These are phyloP conservation scores for Athelia sp. DNA, from an alignment of 1,284 basidiomycete species.

Conservation along the genomic window DNA sequence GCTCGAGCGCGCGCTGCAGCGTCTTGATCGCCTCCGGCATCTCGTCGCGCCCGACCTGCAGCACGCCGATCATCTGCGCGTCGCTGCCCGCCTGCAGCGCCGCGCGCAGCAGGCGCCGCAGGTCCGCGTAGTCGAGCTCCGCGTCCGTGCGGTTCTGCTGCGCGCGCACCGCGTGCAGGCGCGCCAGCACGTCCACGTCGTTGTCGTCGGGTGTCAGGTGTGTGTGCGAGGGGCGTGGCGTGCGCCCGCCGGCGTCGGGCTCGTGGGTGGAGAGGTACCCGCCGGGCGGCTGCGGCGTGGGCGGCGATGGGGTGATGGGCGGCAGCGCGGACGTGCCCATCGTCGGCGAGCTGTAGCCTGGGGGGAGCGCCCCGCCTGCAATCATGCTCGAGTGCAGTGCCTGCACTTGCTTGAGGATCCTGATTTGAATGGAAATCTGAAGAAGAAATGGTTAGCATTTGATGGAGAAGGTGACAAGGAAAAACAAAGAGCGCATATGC, in stretches of 20 bases:
- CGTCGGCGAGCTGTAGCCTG: neutral
- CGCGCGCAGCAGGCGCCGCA: slow-evolving; percentile 52
- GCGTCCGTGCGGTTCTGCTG: slow-evolving; percentile 53
- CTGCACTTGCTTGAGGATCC: slow-evolving; percentile 54
- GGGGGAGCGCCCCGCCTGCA: slow-evolving; percentile 12
- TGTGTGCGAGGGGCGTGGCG: slow-evolving; percentile 11
- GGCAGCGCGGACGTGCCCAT: neutral
- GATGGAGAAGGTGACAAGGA: no score
- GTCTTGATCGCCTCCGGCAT: slow-evolving; percentile 79
- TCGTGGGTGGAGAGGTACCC: neutral
- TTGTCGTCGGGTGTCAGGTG: slow-evolving; percentile 6
- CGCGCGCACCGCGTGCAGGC: slow-evolving; percentile 31
- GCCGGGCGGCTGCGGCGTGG: slow-evolving; percentile 1
- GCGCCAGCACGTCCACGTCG: slow-evolving; percentile 18
- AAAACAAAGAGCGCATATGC: no score
- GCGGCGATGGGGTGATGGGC: neutral
- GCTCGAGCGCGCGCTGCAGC: slow-evolving; percentile 63
- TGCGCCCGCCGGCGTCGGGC: no score
- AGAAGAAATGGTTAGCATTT: neutral
- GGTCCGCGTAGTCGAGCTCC: slow-evolving; percentile 48
- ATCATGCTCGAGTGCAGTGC: slow-evolving; percentile 14
- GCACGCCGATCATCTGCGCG: slow-evolving; percentile 54
- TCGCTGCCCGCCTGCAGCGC: slow-evolving; percentile 58
- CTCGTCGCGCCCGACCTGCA: slow-evolving; percentile 62
- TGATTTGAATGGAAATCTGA: slow-evolving; percentile 49